phyloP scores from a whole-genome alignment of 345 rosid genomes.

The Arabis hirsuta region DNA sequence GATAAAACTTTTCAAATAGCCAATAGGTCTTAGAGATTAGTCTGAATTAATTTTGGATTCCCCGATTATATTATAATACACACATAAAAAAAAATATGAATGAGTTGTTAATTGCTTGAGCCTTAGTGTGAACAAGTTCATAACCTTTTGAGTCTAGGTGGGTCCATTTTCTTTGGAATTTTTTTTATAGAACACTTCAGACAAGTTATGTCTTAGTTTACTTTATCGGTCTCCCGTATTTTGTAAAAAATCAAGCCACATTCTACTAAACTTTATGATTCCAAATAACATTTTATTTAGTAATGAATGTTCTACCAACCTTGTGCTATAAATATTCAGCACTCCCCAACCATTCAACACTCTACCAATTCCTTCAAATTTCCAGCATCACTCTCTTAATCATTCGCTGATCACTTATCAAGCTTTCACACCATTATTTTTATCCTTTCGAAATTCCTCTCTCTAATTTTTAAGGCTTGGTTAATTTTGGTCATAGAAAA shows the following conservation, averaged over 20 bases:
- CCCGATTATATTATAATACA: too few species aligned
- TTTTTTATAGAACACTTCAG: constrained; percentile 42
- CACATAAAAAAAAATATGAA: neutral
- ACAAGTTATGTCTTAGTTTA: constrained; percentile 58
- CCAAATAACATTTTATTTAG: neutral
- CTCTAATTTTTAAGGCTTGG: neutral
- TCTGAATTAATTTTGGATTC: too few species aligned
- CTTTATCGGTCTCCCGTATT: constrained; percentile 59
- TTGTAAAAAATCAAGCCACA: constrained; percentile 21
- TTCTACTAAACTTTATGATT: neutral
- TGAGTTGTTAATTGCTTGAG: constrained; percentile 19
- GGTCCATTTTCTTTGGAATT: constrained; percentile 56
- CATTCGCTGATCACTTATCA: constrained; percentile 11
- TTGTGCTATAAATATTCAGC: constrained; percentile 31
- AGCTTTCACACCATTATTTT: constrained; percentile 15
- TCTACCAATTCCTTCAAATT: constrained; percentile 39
- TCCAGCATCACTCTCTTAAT: constrained; percentile 22
- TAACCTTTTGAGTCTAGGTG: constrained; percentile 41
- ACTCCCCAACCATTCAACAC: constrained; percentile 28
- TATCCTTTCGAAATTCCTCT: neutral
- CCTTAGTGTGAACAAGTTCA: constrained; percentile 36
- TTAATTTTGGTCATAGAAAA: neutral
- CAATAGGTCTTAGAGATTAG: too few species aligned
- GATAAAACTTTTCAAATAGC: too few species aligned
- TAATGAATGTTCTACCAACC: constrained; percentile 24